Evolutionary conservation across 202 grass and related monocot genomes (phyloP).

Genomic region (Zoysia matrella): DNA sequence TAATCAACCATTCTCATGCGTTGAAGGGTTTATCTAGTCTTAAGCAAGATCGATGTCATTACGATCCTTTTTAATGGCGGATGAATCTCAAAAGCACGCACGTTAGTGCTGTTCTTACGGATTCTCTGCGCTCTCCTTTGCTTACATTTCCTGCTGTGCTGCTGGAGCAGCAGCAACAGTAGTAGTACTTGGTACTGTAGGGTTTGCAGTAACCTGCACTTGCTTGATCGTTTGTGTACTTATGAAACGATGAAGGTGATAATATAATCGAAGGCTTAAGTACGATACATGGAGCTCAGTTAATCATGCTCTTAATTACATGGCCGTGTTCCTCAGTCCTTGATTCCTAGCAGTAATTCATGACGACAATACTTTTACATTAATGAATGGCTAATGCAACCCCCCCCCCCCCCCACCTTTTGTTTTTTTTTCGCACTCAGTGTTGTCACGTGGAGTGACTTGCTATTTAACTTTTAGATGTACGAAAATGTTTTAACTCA

Average conservation of each 20-base stretch:
- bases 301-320: neutral
- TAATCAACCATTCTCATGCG: neutral
- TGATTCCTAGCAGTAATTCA: no score
- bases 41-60: slow-evolving; percentile 15
- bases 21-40: neutral
- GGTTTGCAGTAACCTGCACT: no score
- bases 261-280: slow-evolving; percentile 44
- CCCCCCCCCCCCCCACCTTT: no score
- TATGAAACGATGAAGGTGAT: slow-evolving; percentile 31
- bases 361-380: no score
- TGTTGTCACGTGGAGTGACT: no score
- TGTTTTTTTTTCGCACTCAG: no score
- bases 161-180: slow-evolving; percentile 7
- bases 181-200: neutral
- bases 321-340: neutral
- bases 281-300: neutral
- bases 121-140: slow-evolving; percentile 26
- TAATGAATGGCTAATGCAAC: no score
- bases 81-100: slow-evolving; percentile 6
- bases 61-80: neutral
- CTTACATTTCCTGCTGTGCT: slow-evolving; percentile 35
- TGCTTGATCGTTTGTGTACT: slow-evolving; percentile 43
- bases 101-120: slow-evolving; percentile 38
- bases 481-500: no score
- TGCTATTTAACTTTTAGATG: no score